A percentile compares a stretch with the other conserved stretches of the same genome.
These are phyloP conservation scores for Chaetomiaceae sp. DNA, from an alignment of 2,329 filamentous ascomycete species.

Conservation along the genomic window DNA sequence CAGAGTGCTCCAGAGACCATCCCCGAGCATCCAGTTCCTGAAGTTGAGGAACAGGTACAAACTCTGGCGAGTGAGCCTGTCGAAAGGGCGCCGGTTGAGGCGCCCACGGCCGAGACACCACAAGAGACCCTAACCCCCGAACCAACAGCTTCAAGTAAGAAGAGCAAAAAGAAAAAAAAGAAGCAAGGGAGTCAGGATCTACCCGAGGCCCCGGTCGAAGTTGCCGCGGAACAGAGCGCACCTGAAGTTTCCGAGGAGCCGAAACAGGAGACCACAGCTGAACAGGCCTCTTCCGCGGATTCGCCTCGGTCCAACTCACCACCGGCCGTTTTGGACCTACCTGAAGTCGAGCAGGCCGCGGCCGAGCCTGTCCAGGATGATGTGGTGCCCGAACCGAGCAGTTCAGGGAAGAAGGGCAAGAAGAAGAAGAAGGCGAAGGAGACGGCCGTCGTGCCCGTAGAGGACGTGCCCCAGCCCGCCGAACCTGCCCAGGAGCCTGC, in stretches of 20 bases:
- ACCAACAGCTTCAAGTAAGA: slow-evolving; percentile 22
- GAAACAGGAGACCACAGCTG: not conserved
- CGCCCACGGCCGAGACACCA: slow-evolving; percentile 6
- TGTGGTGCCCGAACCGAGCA: slow-evolving; percentile 1
- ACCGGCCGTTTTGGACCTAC: not conserved
- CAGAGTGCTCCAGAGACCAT: not conserved
- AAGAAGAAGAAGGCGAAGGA: slow-evolving; percentile 18
- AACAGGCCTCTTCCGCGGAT: not conserved
- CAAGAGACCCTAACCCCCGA: slow-evolving; percentile 10
- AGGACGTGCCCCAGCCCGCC: not conserved
- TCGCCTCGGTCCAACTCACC: not conserved
- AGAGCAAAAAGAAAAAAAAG: slow-evolving; percentile 32
- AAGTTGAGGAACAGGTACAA: too few relatives aligned
- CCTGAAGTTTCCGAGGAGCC: slow-evolving; percentile 1
- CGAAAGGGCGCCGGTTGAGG: not conserved
- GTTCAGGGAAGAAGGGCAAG: slow-evolving; percentile 12
- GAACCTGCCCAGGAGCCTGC: not conserved
- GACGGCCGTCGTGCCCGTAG: not conserved
- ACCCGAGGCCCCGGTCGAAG: not conserved
- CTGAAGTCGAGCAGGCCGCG: not conserved
- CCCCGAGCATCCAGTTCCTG: too few relatives aligned
- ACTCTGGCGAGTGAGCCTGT: too few relatives aligned
- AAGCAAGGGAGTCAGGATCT: slow-evolving; percentile 27
- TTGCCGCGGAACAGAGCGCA: not conserved
- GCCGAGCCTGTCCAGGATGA: slow-evolving; percentile 2